Percentiles rank a stretch among this genome's conserved stretches.
These are phyloP conservation scores for Harringtonia lauricola DNA, from an alignment of 2,329 filamentous ascomycete genomes.

Conservation along the genomic window DNA sequence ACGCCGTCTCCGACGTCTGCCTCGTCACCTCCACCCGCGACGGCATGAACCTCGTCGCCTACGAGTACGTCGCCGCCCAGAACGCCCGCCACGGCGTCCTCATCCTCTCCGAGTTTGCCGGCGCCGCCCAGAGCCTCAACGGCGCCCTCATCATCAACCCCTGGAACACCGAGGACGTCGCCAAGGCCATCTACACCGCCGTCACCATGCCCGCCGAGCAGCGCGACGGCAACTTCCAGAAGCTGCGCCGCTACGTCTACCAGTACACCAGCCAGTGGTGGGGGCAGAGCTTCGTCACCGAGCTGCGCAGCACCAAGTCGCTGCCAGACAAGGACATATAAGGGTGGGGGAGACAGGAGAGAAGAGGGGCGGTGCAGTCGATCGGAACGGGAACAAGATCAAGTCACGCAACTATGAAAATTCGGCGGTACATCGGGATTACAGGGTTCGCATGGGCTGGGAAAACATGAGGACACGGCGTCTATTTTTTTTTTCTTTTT, in stretches of 20 bases:
- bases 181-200: slow-evolving; percentile 88
- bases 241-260: slow-evolving; percentile 88
- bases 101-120: slow-evolving; percentile 94
- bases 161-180: slow-evolving; percentile 95
- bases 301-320: slow-evolving; percentile 37
- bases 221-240: slow-evolving; percentile 75
- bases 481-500: not conserved
- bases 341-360: not conserved
- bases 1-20: slow-evolving; percentile 84
- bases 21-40: slow-evolving; percentile 92
- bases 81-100: slow-evolving; percentile 82
- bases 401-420: no score
- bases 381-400: no score
- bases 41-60: slow-evolving; percentile 97
- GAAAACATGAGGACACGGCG: no score
- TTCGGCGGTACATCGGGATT: no score
- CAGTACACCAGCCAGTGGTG: slow-evolving; percentile 98
- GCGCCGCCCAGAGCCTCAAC: slow-evolving; percentile 87
- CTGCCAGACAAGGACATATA: not conserved
- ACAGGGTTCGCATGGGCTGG: no score
- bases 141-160: slow-evolving; percentile 93
- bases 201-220: slow-evolving; percentile 92
- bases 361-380: not conserved
- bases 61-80: slow-evolving; percentile 95
- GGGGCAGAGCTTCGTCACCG: slow-evolving; percentile 84